A percentile compares a stretch with the other conserved stretches of the same genome.
Evolutionary conservation across 2,329 filamentous ascomycete species (phyloP).

Genomic region (Paecilomyces niveus): DNA sequence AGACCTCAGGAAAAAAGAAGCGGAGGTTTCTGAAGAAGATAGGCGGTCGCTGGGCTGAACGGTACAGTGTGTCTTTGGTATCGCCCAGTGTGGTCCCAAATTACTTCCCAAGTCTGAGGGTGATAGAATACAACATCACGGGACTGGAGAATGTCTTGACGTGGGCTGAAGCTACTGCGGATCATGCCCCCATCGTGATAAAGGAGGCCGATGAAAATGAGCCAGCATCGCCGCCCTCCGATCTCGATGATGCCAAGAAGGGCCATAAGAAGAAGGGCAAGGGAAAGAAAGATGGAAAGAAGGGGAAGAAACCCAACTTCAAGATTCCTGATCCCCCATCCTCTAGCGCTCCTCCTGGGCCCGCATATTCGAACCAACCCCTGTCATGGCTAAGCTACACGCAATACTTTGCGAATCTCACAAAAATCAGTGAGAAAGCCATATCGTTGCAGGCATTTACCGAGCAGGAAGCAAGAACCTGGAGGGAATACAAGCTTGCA

Average conservation of each 20-base stretch:
- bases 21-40: slow-evolving; percentile 58
- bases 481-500: slow-evolving; percentile 42
- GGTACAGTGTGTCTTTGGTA: slow-evolving; percentile 74
- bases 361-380: slow-evolving; percentile 80
- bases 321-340: slow-evolving; percentile 65
- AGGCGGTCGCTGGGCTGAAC: slow-evolving; percentile 74
- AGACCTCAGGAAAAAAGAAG: slow-evolving; percentile 28
- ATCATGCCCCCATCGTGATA: background rate
- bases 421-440: slow-evolving; percentile 71
- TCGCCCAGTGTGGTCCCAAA: slow-evolving; percentile 87
- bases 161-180: slow-evolving; percentile 13
- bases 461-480: slow-evolving; percentile 23
- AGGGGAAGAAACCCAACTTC: slow-evolving; percentile 52
- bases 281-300: slow-evolving; percentile 38
- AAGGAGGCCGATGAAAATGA: slow-evolving; percentile 4
- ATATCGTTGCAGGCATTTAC: slow-evolving; percentile 12
- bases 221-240: background rate
- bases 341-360: slow-evolving; percentile 67
- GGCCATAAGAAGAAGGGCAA: slow-evolving; percentile 37
- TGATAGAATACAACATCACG: slow-evolving; percentile 89
- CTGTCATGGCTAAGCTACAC: slow-evolving; percentile 73
- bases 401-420: slow-evolving; percentile 94
- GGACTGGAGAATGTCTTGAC: slow-evolving; percentile 56
- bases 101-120: slow-evolving; percentile 79
- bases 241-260: slow-evolving; percentile 12